Percentiles rank a stretch among this genome's conserved stretches.
Conservation (phyloP, 1,139 yeast genomes). For the Pichia sp. region DNA sequence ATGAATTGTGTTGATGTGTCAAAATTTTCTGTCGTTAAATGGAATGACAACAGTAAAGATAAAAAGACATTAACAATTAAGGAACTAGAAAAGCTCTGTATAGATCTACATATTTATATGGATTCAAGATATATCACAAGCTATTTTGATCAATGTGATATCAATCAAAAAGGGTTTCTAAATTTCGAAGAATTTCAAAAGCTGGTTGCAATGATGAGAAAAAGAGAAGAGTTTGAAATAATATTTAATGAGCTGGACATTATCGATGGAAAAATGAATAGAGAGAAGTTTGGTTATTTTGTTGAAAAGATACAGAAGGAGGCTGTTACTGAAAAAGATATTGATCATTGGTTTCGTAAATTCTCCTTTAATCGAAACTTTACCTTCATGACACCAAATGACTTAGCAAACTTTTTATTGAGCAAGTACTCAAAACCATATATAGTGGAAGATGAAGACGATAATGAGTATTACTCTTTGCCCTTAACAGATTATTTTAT, state of each 20-base stretch:
- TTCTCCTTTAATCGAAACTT: conserved; percentile 29
- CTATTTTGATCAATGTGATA: conserved; percentile 20
- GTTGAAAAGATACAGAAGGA: conserved; percentile 48
- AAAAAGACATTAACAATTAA: conserved; percentile 42
- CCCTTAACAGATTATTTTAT: conserved; percentile 85
- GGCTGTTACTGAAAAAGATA: conserved; percentile 23
- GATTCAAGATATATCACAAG: conserved; percentile 29
- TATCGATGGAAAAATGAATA: conserved; percentile 23
- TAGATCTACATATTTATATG: conserved; percentile 59
- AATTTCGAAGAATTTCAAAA: conserved; percentile 65
- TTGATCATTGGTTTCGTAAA: conserved; percentile 37
- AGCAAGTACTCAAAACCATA: conserved; percentile 41
- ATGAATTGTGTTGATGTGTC: conserved; percentile 38
- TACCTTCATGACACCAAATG: conserved; percentile 1
- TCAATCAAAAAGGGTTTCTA: conserved; percentile 37
- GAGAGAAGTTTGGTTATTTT: conserved; percentile 40
- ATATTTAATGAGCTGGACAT: conserved; percentile 31
- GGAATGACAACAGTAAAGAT: conserved; percentile 42
- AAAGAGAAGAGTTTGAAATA: conserved; percentile 42
- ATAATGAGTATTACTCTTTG: conserved; percentile 35
- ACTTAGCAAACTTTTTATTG: conserved; percentile 42
- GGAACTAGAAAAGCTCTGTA: conserved; percentile 60
- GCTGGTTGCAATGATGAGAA: conserved; percentile 51
- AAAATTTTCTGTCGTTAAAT: conserved; percentile 45
- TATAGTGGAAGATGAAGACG: conserved; percentile 29